Conservation (phyloP, 2,329 filamentous ascomycete species). For the Colletotrichum siamense region DNA sequence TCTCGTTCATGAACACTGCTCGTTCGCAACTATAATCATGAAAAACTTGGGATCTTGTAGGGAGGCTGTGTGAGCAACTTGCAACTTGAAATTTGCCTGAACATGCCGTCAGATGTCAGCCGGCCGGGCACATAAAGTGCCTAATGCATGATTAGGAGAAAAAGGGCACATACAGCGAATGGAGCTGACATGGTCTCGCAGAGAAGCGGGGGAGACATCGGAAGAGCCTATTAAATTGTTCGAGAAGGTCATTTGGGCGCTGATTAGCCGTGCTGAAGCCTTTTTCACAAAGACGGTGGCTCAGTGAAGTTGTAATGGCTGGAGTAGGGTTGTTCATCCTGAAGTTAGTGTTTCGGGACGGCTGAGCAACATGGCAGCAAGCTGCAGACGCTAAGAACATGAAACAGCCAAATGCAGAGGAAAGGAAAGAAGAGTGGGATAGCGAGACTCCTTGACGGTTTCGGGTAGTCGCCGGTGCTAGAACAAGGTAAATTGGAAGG, state of each 20-base stretch:
- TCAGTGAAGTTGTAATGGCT: neutral
- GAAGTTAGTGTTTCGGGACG: neutral
- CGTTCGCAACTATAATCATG: neutral
- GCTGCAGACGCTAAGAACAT: neutral
- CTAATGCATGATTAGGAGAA: neutral
- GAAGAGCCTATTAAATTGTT: neutral
- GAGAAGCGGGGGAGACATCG: neutral
- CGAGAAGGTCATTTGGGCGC: neutral
- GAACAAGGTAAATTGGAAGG: neutral
- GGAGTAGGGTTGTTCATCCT: neutral
- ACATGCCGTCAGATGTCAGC: neutral
- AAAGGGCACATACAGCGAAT: neutral
- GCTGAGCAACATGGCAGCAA: neutral
- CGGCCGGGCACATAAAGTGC: neutral
- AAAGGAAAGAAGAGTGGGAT: neutral
- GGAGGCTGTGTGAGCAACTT: neutral
- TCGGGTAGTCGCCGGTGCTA: neutral
- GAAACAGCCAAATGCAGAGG: neutral
- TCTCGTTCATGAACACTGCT: neutral
- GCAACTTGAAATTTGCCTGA: neutral
- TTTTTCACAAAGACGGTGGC: neutral
- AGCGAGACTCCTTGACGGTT: neutral
- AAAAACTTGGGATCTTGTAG: neutral
- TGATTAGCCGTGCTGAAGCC: neutral
- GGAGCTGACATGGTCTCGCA: neutral